Evolutionary conservation across 2,329 filamentous ascomycete genomes (phyloP).

Genomic region (Cytospora piceicola): DNA sequence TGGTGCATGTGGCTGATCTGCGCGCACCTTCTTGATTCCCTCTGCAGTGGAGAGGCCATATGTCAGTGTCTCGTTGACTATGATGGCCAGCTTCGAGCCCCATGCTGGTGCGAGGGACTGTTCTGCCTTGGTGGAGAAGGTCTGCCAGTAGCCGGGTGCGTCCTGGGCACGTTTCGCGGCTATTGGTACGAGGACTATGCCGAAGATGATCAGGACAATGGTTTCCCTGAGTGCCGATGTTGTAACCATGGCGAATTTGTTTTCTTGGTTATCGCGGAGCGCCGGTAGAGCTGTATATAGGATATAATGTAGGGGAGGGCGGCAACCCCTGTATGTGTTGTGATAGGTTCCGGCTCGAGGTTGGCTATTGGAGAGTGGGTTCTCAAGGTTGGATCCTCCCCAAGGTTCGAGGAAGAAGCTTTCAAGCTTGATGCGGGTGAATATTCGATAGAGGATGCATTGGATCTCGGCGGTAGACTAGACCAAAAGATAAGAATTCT

Average conservation of each 20-base stretch:
- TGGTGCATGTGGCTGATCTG: background rate
- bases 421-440: background rate
- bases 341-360: background rate
- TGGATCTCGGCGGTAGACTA: background rate
- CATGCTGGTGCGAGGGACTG: slow-evolving; percentile 5
- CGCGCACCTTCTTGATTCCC: background rate
- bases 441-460: background rate
- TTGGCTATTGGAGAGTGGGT: background rate
- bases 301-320: background rate
- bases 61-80: background rate
- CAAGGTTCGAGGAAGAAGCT: background rate
- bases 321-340: background rate
- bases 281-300: background rate
- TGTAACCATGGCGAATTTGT: slow-evolving; percentile 19
- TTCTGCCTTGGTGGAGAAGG: slow-evolving; percentile 17
- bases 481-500: background rate
- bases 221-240: slow-evolving; percentile 26
- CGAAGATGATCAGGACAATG: slow-evolving; percentile 28
- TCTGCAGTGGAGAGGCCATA: background rate
- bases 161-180: slow-evolving; percentile 30
- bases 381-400: background rate
- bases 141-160: slow-evolving; percentile 29
- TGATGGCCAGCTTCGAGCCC: background rate
- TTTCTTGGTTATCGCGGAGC: background rate
- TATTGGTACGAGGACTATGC: slow-evolving; percentile 30